Conservation (phyloP, 345 rosid species). For the Eucalyptus tenuipes region DNA sequence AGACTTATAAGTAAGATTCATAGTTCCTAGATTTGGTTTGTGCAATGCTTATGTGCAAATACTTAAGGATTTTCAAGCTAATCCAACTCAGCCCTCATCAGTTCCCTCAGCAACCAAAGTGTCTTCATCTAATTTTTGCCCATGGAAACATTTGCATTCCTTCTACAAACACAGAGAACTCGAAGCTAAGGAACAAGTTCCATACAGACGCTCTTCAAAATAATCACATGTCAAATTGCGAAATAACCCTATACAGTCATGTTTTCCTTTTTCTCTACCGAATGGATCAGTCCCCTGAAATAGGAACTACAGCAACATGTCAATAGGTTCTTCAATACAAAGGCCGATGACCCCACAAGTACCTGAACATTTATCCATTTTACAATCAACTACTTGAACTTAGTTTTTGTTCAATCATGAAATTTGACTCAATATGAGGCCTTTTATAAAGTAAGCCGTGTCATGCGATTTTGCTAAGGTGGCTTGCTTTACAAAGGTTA, state of each 20-base stretch:
- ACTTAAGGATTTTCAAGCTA: not conserved
- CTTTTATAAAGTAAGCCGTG: not conserved
- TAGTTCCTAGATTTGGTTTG: not conserved
- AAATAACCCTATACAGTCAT: not conserved
- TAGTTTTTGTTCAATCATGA: not conserved
- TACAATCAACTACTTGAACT: not conserved
- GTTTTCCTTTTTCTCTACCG: not conserved
- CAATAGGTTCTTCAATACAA: not conserved
- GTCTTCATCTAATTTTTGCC: not conserved
- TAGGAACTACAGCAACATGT: not conserved
- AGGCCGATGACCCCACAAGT: not conserved
- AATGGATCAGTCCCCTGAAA: not conserved
- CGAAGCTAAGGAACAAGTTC: not conserved
- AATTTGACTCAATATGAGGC: not conserved
- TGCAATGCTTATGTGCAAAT: not conserved
- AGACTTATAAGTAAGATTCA: not conserved
- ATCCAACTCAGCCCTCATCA: not conserved
- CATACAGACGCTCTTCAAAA: not conserved
- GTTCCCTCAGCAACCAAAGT: not conserved
- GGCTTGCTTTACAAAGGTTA: not conserved
- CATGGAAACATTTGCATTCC: not conserved
- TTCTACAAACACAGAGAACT: not conserved
- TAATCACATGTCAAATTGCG: not conserved
- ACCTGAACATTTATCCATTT: not conserved
- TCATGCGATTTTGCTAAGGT: not conserved